Percentiles rank a stretch among this genome's conserved stretches.
Conservation (phyloP, 176 grass and related monocot species). For the Cenchrus purpureus region DNA sequence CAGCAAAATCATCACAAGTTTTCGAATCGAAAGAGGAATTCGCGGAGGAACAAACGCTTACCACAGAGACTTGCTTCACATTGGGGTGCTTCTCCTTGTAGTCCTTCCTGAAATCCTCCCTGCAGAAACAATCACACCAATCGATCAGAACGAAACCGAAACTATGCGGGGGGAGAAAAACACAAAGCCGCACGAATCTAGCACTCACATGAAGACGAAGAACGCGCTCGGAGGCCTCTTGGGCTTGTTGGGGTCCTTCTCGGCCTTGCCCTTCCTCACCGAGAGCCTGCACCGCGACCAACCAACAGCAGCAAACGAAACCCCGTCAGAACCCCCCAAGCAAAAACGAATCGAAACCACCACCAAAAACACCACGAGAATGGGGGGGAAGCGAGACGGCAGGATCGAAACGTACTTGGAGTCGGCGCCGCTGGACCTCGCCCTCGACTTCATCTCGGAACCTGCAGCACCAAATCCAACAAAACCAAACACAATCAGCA, state of each 20-base stretch:
- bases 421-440: constrained; percentile 44
- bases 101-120: constrained; percentile 87
- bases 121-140: neutral
- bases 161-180: neutral
- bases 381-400: too few relatives aligned
- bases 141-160: neutral
- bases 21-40: neutral
- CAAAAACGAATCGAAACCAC: neutral
- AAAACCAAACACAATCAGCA: constrained; percentile 38
- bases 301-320: neutral
- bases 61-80: constrained; percentile 76
- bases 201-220: constrained; percentile 88
- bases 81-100: constrained; percentile 88
- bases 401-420: constrained; percentile 41
- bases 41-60: constrained; percentile 16
- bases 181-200: neutral
- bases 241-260: constrained; percentile 90
- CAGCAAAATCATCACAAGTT: accelerated
- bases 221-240: constrained; percentile 84
- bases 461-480: constrained; percentile 33
- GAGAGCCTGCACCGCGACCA: constrained; percentile 55
- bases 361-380: neutral
- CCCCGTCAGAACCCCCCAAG: neutral
- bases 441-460: constrained; percentile 62
- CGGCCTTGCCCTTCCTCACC: constrained; percentile 70